Base-by-base conservation (phyloP, 2,329 filamentous ascomycete genomes). In the Apiospora malaysiana region DNA sequence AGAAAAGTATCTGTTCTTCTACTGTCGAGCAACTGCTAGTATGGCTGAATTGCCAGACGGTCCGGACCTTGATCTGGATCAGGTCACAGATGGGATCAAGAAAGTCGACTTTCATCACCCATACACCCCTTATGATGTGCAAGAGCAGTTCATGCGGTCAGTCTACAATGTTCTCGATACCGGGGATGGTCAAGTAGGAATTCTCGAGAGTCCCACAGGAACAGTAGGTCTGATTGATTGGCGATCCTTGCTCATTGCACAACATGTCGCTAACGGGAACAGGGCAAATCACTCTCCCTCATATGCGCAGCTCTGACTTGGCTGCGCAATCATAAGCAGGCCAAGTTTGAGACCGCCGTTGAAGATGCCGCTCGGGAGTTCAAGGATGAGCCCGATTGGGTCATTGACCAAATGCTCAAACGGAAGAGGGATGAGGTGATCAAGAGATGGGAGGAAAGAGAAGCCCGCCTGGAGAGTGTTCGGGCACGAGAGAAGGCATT, bases 131-230 rank as follows among this genome's bases (percentile, higher is more conserved):
- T 98, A 98, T 80, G 88, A 93, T 69, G 96, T 97, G 59, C 95
- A 98, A 78, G 86, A 92, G 63, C 85, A 95, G 75, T 97, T 98
- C 78, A 98, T 98, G 95, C 90, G 87, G 75, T 88, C 92, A 0
- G 87, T 96, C 6, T 97, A 97, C 78, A 83, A 89, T 68, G 93
- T 94, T 72, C 88, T 97, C 37, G 91, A 97, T 75, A 78, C 77
- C 32, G 88, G 88, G 5, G 81, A 92, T 56, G 92, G 93, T 10
- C 93, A 95, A 77, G 86, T 97, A 66, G 95, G 93, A 42, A 94
- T 98, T 59, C 91, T 98, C 65, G 95, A 98, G 79, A 97, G 94
- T 65, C 95, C 95, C n/a, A 98, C 95, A 56, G 95, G 95, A 80
- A 92, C 90, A 73, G 87, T 88, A 78, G 74, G 82, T 81, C 81